Conservation (phyloP, 2,329 filamentous ascomycete genomes). For the Daldinia eschscholtzii region DNA sequence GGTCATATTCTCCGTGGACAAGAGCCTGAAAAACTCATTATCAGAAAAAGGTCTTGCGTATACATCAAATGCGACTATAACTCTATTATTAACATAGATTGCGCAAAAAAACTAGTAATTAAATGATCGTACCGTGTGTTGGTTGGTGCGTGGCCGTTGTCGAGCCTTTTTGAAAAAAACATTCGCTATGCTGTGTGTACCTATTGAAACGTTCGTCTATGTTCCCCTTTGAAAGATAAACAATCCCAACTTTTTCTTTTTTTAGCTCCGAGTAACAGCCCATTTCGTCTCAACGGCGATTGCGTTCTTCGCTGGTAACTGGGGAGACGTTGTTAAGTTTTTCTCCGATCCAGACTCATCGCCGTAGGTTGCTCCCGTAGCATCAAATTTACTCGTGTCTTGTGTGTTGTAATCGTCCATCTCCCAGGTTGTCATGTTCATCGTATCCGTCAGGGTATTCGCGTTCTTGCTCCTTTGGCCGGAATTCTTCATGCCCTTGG, state of each 20-base stretch:
- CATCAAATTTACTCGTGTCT: conserved; percentile 21
- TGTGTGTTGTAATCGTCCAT: conserved; percentile 41
- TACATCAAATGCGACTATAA: background rate
- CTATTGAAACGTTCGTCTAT: background rate
- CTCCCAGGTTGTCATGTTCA: conserved; percentile 43
- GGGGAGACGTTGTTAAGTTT: conserved; percentile 33
- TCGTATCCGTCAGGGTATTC: conserved; percentile 6
- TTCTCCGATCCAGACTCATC: conserved; percentile 47
- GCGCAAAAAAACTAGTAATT: background rate
- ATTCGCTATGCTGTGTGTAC: conserved; percentile 7
- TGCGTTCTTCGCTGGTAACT: conserved; percentile 13
- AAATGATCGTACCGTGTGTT: conserved; percentile 8
- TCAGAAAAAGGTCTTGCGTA: background rate
- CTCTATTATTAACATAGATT: background rate
- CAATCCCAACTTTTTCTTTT: background rate
- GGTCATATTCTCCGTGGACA: conserved; percentile 5
- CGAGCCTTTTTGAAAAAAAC: conserved; percentile 3
- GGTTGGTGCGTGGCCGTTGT: background rate
- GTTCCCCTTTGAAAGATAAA: background rate
- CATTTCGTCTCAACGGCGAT: conserved; percentile 44
- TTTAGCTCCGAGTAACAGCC: conserved; percentile 31
- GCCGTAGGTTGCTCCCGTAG: conserved; percentile 28
- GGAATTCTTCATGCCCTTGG: conserved; percentile 20
- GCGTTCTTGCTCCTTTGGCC: conserved; percentile 21
- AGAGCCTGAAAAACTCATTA: background rate